Evolutionary conservation across 2,329 filamentous ascomycete genomes (phyloP).

Genomic region (Microcera coccophila): DNA sequence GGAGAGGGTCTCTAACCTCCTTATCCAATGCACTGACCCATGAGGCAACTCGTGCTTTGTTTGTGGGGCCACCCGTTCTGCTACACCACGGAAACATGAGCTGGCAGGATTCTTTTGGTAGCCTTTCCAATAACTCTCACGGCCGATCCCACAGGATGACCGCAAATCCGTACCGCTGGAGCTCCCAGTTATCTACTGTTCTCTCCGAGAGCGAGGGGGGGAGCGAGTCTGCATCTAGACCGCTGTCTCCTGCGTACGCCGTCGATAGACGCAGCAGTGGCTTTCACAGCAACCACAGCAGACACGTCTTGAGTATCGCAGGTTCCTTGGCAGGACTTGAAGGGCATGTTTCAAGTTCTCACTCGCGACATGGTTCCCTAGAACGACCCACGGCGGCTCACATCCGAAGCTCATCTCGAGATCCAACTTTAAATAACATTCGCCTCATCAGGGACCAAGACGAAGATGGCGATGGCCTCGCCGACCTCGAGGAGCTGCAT

Average conservation of each 20-base stretch:
- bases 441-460: slow-evolving; percentile 56
- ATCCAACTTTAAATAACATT: slow-evolving; percentile 32
- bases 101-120: slow-evolving; percentile 15
- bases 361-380: slow-evolving; percentile 44
- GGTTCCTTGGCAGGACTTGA: slow-evolving; percentile 48
- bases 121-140: slow-evolving; percentile 6
- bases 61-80: slow-evolving; percentile 27
- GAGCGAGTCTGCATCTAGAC: slow-evolving; percentile 48
- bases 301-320: slow-evolving; percentile 55
- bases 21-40: slow-evolving; percentile 52
- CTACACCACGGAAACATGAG: slow-evolving; percentile 23
- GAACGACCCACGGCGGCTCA: slow-evolving; percentile 48
- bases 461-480: slow-evolving; percentile 61
- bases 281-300: slow-evolving; percentile 48
- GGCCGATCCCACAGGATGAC: slow-evolving; percentile 11
- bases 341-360: slow-evolving; percentile 34
- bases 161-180: slow-evolving; percentile 56
- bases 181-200: slow-evolving; percentile 61
- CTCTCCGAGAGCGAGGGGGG: slow-evolving; percentile 57
- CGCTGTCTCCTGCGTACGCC: slow-evolving; percentile 42
- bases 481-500: slow-evolving; percentile 53
- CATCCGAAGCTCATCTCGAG: slow-evolving; percentile 35
- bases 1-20: slow-evolving; percentile 52
- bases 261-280: slow-evolving; percentile 47
- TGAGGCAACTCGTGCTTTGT: slow-evolving; percentile 38